Evolutionary conservation across 495 filamentous ascomycete species (phyloP), one percentile per base, ranked within the genome.

Genomic region (Hyaloscypha bicolor): DNA sequence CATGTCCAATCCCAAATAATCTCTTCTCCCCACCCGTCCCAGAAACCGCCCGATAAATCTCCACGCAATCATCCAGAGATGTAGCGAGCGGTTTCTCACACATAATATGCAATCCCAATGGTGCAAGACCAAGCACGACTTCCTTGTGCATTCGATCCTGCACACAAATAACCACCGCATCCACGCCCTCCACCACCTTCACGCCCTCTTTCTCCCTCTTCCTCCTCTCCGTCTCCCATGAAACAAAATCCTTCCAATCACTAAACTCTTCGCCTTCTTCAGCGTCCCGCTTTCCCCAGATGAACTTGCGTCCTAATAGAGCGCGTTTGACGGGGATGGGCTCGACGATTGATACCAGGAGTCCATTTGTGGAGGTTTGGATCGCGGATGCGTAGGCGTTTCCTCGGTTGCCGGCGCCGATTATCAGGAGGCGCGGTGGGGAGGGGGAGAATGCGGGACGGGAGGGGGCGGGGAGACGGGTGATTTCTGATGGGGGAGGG

Each of bases 31-130:
- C 71, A 33, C 78, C 66, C 0, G 70, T 65, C 3, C 68, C 69
- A 12, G 69, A 51, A 31, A 91, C 68, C 1, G 87, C 81, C 9
- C 81, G 78, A 70, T 92, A 91, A 58, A 97, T 92, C 14, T 77
- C 76, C 5, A 94, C 76, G 75, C 93, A 97, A 61, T 94, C 92
- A 31, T 81, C 69, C 16, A 98, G 80, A 0, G 83, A 91, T 2
- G 91, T 91, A 3, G 92, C 91, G n/a, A 99, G 80, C 0, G 95
- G 95, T 76, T 99, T 98, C 80, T 99, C 95, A 79, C 93, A 94
- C 79, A 97, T 89, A 62, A 98, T 87, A 75, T 97, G 93, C 30
- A 95, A 76, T 4, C 84, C 79, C 0, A 96, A 80, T 3, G 84
- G 82, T 3, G 89, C 87, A 32, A 96, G 80, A 0, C 84, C 89